These are phyloP conservation scores for Lentinula lateritia DNA, from an alignment of 768 basidiomycete genomes.

Conservation along the genomic window DNA sequence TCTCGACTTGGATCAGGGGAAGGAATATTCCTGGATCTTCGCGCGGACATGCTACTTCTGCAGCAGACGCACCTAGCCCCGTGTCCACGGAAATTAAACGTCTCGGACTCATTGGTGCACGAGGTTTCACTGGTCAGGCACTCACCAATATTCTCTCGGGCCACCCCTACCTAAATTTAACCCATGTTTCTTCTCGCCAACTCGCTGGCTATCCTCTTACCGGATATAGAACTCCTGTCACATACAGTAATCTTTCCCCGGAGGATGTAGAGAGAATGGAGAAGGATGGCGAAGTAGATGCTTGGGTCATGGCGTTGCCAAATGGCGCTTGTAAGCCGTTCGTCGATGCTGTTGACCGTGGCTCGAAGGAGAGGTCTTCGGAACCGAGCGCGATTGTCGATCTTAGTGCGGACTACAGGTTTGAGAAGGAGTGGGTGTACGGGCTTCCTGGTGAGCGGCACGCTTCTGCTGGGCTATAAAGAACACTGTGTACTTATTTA, in stretches of 20 bases:
- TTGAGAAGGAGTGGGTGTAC: constrained; percentile 94
- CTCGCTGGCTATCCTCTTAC: constrained; percentile 77
- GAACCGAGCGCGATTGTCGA: constrained; percentile 82
- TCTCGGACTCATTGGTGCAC: constrained; percentile 91
- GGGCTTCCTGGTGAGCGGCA: constrained; percentile 91
- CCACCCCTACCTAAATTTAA: constrained; percentile 86
- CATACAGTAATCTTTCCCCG: constrained; percentile 75
- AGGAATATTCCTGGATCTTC: constrained; percentile 36
- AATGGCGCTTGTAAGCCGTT: constrained; percentile 96
- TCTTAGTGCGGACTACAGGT: constrained; percentile 90
- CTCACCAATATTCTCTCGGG: constrained; percentile 77
- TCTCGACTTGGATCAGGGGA: constrained; percentile 49
- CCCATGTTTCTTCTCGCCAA: constrained; percentile 96
- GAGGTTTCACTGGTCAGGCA: constrained; percentile 94
- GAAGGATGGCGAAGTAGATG: constrained; percentile 85
- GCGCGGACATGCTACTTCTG: constrained; percentile 79
- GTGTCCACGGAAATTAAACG: constrained; percentile 69
- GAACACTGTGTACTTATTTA: constrained; percentile 18
- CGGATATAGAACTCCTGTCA: constrained; percentile 73
- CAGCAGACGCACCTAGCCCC: constrained; percentile 25
- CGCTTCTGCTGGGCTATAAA: constrained; percentile 33
- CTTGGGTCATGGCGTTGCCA: constrained; percentile 99
- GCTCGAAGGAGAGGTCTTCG: constrained; percentile 44
- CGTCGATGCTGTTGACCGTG: constrained; percentile 88
- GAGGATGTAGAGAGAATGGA: constrained; percentile 87